Base-by-base conservation (phyloP, 2,329 filamentous ascomycete genomes). In the Dryadomyces quercus-mongolicae region DNA sequence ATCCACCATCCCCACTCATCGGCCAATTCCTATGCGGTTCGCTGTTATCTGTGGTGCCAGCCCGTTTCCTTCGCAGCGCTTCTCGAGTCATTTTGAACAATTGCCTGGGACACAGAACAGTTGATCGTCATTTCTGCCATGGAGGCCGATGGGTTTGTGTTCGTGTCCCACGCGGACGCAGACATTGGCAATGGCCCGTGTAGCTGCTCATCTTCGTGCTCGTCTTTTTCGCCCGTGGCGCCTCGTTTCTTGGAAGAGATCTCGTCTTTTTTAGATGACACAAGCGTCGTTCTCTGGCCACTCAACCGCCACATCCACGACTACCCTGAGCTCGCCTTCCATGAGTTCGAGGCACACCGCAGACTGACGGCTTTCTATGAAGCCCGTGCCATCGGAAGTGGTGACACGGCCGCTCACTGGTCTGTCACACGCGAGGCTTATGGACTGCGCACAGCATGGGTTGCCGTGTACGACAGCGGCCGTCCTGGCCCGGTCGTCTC, bases 221-320 rank as follows among this genome's bases (percentile, higher is more conserved):
- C 8, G 38, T 16, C 49, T 6, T 16, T 38, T 9, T 20, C 38
- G 10, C 22, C 49, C 20, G 18, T 36, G 7, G 38, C 38, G 13
- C 47, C 51, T 10, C 34, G 22, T 15, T 64, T 66, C 57, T 61
- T 69, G 20, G 38, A 53, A 31, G 63, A 70, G 16, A 71, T 75
- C 50, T 67, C 70, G 52, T 56, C 65, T 20, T 67, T 66, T 52
- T 58, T 73, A 25, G 67, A 76, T 45, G 61, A 57, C 13, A 62
- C 74, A 16, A 69, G 66, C 22, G 60, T 65, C 9, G 61, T 61
- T 2, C 61, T 78, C 15, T 72, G 74, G 63, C 64, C 63, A 3
- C 64, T 78, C 54, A 77, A 73, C 62, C 70, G 74, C 44, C 70
- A 70, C 54, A 75, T 79, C 18, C 74, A 76, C 60, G 73, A 76